Conservation (phyloP, 2,329 filamentous ascomycete genomes). For the Xylaria polymorpha region DNA sequence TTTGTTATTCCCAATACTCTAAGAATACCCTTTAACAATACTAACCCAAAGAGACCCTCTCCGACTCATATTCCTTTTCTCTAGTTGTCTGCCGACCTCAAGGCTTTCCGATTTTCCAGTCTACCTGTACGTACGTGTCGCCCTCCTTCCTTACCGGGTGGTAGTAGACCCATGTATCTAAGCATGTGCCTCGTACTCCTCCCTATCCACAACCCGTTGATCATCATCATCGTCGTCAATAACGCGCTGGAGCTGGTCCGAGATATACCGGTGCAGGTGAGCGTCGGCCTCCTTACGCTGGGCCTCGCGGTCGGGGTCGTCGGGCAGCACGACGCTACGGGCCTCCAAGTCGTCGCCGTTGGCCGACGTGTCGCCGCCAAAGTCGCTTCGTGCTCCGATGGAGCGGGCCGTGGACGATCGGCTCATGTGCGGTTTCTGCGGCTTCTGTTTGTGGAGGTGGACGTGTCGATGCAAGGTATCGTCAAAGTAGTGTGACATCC, state of each 20-base stretch:
- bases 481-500: conserved; percentile 94
- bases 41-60: background rate
- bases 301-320: conserved; percentile 63
- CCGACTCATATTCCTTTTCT: background rate
- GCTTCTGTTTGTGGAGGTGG: conserved; percentile 52
- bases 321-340: conserved; percentile 60
- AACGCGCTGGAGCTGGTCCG: conserved; percentile 80
- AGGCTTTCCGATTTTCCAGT: no score
- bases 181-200: conserved; percentile 51
- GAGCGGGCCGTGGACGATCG: conserved; percentile 85
- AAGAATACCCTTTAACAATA: conserved; percentile 15
- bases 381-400: conserved; percentile 86
- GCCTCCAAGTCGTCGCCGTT: conserved; percentile 61
- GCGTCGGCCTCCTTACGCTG: conserved; percentile 69
- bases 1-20: conserved; percentile 21
- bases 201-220: conserved; percentile 43
- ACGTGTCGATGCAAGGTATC: conserved; percentile 78
- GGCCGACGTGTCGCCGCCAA: conserved; percentile 66
- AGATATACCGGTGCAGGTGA: conserved; percentile 84
- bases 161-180: conserved; percentile 6
- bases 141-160: background rate
- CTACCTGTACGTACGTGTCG: background rate
- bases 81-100: background rate
- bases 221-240: conserved; percentile 65
- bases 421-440: conserved; percentile 68